Evolutionary conservation across 192 early-diverging fungal species (phyloP).

Genomic region (Gorgonomyces haynaldii): DNA sequence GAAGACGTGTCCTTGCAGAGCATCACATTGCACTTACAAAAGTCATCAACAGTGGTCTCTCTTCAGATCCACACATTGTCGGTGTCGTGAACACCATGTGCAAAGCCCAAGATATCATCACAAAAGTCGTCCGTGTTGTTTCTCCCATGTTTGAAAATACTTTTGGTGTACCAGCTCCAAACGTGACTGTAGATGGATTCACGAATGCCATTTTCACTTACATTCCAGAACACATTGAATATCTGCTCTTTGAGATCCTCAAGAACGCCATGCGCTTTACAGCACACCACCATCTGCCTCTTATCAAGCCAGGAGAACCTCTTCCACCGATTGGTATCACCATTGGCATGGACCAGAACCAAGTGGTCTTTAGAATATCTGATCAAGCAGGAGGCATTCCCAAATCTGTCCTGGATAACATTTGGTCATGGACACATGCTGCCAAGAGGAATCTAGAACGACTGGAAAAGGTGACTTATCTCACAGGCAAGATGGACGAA

Average conservation of each 20-base stretch:
- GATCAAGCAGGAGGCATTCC: slow-evolving; percentile 84
- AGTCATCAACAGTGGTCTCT: background rate
- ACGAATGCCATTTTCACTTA: slow-evolving; percentile 71
- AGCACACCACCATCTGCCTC: slow-evolving; percentile 39
- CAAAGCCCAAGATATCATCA: slow-evolving; percentile 39
- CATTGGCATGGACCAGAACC: slow-evolving; percentile 57
- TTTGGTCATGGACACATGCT: slow-evolving; percentile 79
- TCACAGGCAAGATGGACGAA: slow-evolving; percentile 70
- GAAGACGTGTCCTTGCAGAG: slow-evolving; percentile 79
- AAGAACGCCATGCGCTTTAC: slow-evolving; percentile 75
- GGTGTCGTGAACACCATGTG: slow-evolving; percentile 65
- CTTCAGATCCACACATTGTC: slow-evolving; percentile 26
- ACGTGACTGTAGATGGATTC: slow-evolving; percentile 65
- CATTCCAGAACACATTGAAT: slow-evolving; percentile 91
- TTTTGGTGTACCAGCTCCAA: slow-evolving; percentile 46
- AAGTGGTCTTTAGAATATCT: slow-evolving; percentile 82
- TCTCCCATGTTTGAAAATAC: slow-evolving; percentile 30
- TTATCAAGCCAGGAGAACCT: background rate
- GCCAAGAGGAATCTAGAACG: slow-evolving; percentile 43
- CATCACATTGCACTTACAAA: slow-evolving; percentile 79
- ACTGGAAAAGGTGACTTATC: slow-evolving; percentile 61
- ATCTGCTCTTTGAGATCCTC: slow-evolving; percentile 84
- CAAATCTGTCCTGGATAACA: slow-evolving; percentile 42
- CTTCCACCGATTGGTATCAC: slow-evolving; percentile 80
- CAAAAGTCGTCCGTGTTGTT: slow-evolving; percentile 22